Evolutionary conservation across 2,329 filamentous ascomycete species (phyloP).

Genomic region (Exophiala xenobiotica): DNA sequence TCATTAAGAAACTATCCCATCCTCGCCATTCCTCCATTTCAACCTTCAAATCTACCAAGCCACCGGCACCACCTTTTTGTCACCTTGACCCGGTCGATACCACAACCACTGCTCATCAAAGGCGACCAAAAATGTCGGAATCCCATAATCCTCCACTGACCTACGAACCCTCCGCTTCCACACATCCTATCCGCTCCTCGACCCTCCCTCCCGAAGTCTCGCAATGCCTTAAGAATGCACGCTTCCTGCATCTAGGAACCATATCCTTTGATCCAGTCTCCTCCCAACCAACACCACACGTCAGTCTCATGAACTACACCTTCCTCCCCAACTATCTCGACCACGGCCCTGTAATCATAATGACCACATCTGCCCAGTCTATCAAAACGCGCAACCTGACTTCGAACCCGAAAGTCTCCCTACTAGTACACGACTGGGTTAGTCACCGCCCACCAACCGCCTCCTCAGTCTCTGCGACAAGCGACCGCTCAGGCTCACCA

Average conservation of each 20-base stretch:
- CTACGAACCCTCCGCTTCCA: conserved; percentile 72
- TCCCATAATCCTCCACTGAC: conserved; percentile 66
- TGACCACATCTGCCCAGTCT: conserved; percentile 79
- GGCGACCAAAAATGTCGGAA: conserved; percentile 39
- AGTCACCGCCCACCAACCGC: conserved; percentile 81
- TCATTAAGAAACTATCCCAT: too few relatives aligned
- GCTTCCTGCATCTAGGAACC: conserved; percentile 95
- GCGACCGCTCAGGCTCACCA: conserved; percentile 59
- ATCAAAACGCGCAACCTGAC: conserved; percentile 73
- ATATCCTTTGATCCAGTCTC: conserved; percentile 45
- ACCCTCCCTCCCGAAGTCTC: conserved; percentile 80
- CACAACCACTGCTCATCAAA: too few relatives aligned
- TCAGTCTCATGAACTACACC: conserved; percentile 98
- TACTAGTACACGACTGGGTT: conserved; percentile 98
- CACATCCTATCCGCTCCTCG: conserved; percentile 66
- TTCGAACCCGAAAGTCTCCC: conserved; percentile 80
- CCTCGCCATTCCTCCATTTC: too few relatives aligned
- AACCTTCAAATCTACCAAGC: too few relatives aligned
- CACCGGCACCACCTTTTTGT: too few relatives aligned
- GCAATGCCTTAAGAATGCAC: conserved; percentile 87
- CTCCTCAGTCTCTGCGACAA: conserved; percentile 51
- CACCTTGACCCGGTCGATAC: too few relatives aligned
- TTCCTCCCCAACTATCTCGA: conserved; percentile 64
- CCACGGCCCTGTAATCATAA: conserved; percentile 77
- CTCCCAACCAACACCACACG: conserved; percentile 75